These are phyloP conservation scores for Boletus barrowsii DNA, from an alignment of 768 basidiomycete species.

Conservation along the genomic window DNA sequence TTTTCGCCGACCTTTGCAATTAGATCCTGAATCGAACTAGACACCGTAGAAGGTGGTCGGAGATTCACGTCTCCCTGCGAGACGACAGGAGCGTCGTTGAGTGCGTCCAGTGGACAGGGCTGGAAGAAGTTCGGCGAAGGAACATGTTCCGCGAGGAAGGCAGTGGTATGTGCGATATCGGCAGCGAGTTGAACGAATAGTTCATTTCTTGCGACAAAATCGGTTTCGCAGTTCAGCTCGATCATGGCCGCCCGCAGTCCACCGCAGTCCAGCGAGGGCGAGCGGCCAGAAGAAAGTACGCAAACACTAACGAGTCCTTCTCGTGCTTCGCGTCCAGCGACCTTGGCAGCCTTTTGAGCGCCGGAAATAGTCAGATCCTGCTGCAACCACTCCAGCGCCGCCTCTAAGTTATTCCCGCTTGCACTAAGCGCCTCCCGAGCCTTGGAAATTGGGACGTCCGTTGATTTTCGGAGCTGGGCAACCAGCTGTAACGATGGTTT, in stretches of 20 bases:
- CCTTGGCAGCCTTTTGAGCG: slow-evolving; percentile 78
- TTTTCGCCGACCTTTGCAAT: slow-evolving; percentile 82
- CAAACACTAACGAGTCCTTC: slow-evolving; percentile 82
- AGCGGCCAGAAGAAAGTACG: slow-evolving; percentile 62
- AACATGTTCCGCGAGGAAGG: slow-evolving; percentile 57
- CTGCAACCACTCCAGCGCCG: slow-evolving; percentile 78
- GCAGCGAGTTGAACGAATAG: slow-evolving; percentile 74
- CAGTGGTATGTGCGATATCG: slow-evolving; percentile 81
- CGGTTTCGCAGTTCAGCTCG: slow-evolving; percentile 95
- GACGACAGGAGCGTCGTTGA: slow-evolving; percentile 69
- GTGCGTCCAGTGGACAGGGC: slow-evolving; percentile 47
- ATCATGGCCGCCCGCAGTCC: slow-evolving; percentile 79
- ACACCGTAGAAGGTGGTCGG: slow-evolving; percentile 48
- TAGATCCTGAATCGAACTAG: slow-evolving; percentile 60
- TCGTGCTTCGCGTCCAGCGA: slow-evolving; percentile 67
- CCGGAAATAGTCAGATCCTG: slow-evolving; percentile 70
- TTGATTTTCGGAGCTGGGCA: slow-evolving; percentile 79
- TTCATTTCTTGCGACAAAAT: slow-evolving; percentile 88
- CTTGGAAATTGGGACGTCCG: slow-evolving; percentile 79
- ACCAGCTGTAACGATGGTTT: slow-evolving; percentile 76
- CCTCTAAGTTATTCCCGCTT: slow-evolving; percentile 68
- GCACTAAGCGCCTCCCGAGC: slow-evolving; percentile 83
- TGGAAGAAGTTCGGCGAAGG: slow-evolving; percentile 38
- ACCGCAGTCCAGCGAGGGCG: slow-evolving; percentile 35
- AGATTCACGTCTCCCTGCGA: slow-evolving; percentile 31